Base-by-base conservation (phyloP, 2,329 filamentous ascomycete genomes). In the Hypocrella siamensis region DNA sequence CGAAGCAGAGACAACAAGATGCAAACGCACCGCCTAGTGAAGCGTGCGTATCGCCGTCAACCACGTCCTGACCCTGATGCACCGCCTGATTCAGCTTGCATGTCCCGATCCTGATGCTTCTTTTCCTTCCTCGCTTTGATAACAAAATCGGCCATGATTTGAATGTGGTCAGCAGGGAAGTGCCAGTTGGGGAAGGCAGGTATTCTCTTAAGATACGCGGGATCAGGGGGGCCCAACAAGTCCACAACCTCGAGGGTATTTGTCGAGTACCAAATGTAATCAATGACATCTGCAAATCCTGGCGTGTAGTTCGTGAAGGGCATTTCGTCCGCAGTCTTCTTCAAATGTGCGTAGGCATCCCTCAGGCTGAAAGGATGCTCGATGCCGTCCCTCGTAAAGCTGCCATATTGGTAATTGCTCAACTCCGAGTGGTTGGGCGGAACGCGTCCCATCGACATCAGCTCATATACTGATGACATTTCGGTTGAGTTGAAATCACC, bases 241-340 rank as follows among this genome's bases (percentile, higher is more conserved):
- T 79, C 79, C 14, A 83, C 77, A 17, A 92, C 80, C 49, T 90
- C 81, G 28, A 94, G 64, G 16, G 79, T 75, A 54, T 90, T 93
- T 35, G 84, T 88, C 35, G 85, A 86, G 57, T 93, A 98, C 85
- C 86, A 96, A 46, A 98, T 84, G 56, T 96, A 94, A 53, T 98
- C 90, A 42, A 98, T 80, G 35, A 92, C 82, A 39, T 85, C 86
- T 31, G 74, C 72, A 58, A 94, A 98, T n/a, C 75, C 75, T 1
- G 90, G 86, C 11, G 85, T 92, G 57, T 96, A 98, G 57, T 98
- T 98, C 29, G 90, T 98, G 54, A 93, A 98, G 4, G 75, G 75
- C 44, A 96, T 61, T 51, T 93, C 83, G 35, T 85, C 80, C 6
- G 77, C 75, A 22, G 90, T 75, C 48, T 88, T 79, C 40, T 79